Conservation (phyloP, 202 grass and related monocot genomes). For the Carex sylvatica region DNA sequence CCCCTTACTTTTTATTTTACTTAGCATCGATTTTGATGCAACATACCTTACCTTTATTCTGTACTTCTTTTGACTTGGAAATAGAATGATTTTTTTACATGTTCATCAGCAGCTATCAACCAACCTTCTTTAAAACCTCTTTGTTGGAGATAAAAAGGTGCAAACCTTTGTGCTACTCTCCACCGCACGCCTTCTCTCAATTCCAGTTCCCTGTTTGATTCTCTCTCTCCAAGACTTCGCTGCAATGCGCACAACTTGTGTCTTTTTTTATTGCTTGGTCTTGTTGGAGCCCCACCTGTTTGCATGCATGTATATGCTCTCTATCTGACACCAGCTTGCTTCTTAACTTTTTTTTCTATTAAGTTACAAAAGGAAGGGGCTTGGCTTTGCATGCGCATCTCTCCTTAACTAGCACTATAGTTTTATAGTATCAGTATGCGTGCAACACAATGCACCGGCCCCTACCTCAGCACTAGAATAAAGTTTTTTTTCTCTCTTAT, state of each 20-base stretch:
- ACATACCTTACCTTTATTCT: neutral
- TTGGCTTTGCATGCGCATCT: neutral
- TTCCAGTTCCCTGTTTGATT: neutral
- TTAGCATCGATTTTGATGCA: neutral
- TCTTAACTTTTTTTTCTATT: neutral
- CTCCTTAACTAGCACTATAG: conserved; percentile 4
- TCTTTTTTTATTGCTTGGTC: neutral
- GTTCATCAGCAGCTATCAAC: neutral
- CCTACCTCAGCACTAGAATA: no score
- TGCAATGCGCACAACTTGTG: neutral
- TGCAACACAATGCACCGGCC: conserved; percentile 9
- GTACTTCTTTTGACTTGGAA: neutral
- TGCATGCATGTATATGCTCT: neutral
- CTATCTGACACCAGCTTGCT: neutral
- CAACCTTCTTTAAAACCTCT: neutral
- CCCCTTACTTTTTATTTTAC: no score
- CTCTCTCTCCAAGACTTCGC: neutral
- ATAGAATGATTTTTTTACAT: neutral
- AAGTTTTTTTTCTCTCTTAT: no score
- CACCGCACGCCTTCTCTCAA: neutral
- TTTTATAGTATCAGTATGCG: neutral
- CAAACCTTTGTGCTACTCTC: neutral
- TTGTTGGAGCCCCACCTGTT: neutral
- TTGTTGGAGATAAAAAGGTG: neutral
- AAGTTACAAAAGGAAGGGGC: neutral